These are phyloP conservation scores for Rhipidocladum racemiflorum DNA, from an alignment of 176 grass and related monocot species.

Conservation along the genomic window DNA sequence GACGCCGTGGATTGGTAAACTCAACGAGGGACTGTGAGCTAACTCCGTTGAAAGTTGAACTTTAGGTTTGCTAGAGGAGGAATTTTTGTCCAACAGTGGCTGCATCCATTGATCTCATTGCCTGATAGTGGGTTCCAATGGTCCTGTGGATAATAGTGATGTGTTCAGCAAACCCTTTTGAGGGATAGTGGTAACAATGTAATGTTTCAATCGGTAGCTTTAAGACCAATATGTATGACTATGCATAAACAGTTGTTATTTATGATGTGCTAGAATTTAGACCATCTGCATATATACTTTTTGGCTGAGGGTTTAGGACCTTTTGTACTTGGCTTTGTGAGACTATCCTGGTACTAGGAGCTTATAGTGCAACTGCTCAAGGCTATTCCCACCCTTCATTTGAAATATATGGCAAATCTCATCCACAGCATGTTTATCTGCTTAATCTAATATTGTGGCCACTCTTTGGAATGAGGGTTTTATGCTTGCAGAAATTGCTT, in stretches of 20 bases:
- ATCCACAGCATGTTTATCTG: not conserved
- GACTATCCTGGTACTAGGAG: not conserved
- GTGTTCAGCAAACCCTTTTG: not conserved
- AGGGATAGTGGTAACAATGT: not conserved
- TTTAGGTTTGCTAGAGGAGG: not conserved
- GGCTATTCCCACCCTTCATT: not conserved
- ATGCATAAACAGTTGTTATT: not conserved
- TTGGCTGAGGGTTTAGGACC: not conserved
- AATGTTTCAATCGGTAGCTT: not conserved
- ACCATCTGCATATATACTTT: not conserved
- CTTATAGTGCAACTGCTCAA: not conserved
- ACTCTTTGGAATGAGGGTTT: slow-evolving; percentile 1
- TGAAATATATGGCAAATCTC: not conserved
- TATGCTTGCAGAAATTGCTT: not conserved
- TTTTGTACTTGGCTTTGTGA: not conserved
- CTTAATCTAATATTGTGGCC: not conserved
- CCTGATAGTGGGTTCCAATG: not conserved
- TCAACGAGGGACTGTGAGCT: not conserved
- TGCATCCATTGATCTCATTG: not conserved
- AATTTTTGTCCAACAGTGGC: not conserved
- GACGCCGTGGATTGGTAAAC: not conserved
- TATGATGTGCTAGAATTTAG: not conserved
- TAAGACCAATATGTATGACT: not conserved
- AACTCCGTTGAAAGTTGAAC: not conserved
- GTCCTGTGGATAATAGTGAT: not conserved